Conservation (phyloP, 2,329 filamentous ascomycete genomes). For the Hypomyces perniciosus region DNA sequence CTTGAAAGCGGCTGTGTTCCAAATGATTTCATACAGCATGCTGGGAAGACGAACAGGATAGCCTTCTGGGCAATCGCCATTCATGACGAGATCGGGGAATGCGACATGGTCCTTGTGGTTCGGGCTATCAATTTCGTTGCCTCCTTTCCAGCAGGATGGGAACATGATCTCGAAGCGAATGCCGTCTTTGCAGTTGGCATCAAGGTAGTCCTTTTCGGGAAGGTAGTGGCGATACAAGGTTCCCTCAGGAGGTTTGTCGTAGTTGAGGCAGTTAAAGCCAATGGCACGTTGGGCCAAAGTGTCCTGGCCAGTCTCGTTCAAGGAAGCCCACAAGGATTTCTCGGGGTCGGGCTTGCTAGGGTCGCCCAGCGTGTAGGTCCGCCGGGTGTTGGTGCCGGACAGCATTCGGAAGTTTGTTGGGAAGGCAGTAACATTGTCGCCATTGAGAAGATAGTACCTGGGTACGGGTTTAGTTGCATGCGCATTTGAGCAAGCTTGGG, state of each 20-base stretch:
- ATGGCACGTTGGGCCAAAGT: constrained; percentile 73
- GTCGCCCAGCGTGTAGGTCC: constrained; percentile 64
- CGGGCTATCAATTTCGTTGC: constrained; percentile 48
- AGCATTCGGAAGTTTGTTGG: constrained; percentile 76
- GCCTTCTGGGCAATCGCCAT: constrained; percentile 65
- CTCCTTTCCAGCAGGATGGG: constrained; percentile 82
- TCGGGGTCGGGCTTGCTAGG: constrained; percentile 56
- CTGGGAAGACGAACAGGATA: constrained; percentile 64
- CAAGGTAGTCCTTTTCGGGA: constrained; percentile 73
- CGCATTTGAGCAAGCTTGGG: too few species aligned
- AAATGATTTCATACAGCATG: constrained; percentile 83
- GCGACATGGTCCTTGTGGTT: constrained; percentile 64
- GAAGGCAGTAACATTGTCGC: constrained; percentile 63
- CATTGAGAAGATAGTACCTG: constrained; percentile 79
- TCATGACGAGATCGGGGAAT: constrained; percentile 71
- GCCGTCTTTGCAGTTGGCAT: constrained; percentile 75
- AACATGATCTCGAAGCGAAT: constrained; percentile 81
- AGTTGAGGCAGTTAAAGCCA: constrained; percentile 95
- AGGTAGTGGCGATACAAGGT: constrained; percentile 77
- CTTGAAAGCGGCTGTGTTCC: constrained; percentile 61
- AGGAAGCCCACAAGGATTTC: constrained; percentile 63
- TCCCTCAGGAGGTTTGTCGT: constrained; percentile 57
- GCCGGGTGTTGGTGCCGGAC: constrained; percentile 62
- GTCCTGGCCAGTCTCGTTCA: constrained; percentile 59
- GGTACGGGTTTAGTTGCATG: background rate